phyloP scores from a whole-genome alignment of 2,329 filamentous ascomycete species.

The Sporothrix globosa region DNA sequence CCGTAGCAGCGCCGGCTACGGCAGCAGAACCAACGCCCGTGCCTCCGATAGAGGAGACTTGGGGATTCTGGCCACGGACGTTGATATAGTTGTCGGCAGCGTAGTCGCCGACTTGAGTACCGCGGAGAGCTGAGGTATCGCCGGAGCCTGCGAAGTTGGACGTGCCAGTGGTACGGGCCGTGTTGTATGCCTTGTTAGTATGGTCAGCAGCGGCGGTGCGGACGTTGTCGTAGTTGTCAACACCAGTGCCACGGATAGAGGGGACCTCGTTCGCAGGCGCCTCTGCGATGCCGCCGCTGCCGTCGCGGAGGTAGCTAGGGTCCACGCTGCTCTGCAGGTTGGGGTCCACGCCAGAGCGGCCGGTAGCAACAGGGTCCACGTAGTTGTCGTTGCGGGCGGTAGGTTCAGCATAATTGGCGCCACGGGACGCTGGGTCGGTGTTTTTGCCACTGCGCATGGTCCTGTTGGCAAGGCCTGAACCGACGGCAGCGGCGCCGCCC shows the following conservation, averaged over 20 bases:
- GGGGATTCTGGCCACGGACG: background rate
- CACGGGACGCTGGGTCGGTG: background rate
- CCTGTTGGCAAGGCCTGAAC: conserved; percentile 7
- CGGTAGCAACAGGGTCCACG: background rate
- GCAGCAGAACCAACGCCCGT: background rate
- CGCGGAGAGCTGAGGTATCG: background rate
- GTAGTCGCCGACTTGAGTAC: conserved; percentile 9
- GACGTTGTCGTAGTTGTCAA: conserved; percentile 19
- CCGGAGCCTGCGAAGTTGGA: background rate
- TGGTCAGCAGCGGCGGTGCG: conserved; percentile 7
- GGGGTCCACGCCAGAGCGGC: conserved; percentile 5
- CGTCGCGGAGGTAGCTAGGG: background rate
- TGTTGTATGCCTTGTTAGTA: conserved; percentile 7
- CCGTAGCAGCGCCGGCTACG: background rate
- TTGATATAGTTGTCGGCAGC: background rate
- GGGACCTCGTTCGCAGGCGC: conserved; percentile 20
- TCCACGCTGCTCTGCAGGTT: conserved; percentile 22
- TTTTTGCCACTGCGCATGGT: background rate
- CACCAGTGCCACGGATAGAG: conserved; percentile 10
- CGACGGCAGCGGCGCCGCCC: background rate
- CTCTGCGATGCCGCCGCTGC: background rate
- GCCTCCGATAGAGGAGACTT: background rate
- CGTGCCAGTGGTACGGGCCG: background rate
- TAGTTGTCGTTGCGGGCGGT: background rate
- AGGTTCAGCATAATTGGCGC: background rate